These are phyloP conservation scores for Priceomyces medius DNA, from an alignment of 805 yeast genomes.

Conservation along the genomic window DNA sequence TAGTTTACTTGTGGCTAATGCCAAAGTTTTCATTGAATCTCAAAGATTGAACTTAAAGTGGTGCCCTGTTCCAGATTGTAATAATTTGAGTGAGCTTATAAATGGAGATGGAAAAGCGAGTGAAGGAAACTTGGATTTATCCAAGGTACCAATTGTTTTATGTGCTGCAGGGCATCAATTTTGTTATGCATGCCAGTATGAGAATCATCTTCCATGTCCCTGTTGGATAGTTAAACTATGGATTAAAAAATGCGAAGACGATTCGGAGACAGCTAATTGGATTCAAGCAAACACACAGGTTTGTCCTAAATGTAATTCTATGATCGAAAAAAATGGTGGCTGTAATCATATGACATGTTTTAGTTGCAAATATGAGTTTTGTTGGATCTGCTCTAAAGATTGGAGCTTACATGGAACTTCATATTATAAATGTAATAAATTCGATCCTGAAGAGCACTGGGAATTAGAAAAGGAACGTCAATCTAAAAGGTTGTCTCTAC, in stretches of 20 bases:
- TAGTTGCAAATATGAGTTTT: constrained; percentile 75
- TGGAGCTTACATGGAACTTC: constrained; percentile 71
- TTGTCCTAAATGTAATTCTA: constrained; percentile 78
- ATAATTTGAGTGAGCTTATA: constrained; percentile 47
- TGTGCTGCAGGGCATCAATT: constrained; percentile 70
- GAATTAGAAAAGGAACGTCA: constrained; percentile 41
- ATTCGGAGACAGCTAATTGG: constrained; percentile 88
- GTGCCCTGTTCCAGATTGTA: constrained; percentile 88
- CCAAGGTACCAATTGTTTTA: constrained; percentile 60
- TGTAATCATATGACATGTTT: constrained; percentile 95
- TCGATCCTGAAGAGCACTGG: constrained; percentile 36
- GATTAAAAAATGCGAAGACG: constrained; percentile 79
- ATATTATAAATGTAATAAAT: constrained; percentile 68
- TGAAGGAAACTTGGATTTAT: constrained; percentile 7
- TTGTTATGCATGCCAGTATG: constrained; percentile 73
- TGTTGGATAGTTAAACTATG: constrained; percentile 69
- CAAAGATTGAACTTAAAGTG: constrained; percentile 55
- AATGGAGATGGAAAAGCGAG: constrained; percentile 7
- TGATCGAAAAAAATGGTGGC: constrained; percentile 93
- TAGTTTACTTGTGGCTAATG: constrained; percentile 12
- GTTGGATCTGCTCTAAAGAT: constrained; percentile 85
- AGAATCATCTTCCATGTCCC: constrained; percentile 82
- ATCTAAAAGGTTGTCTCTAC: constrained; percentile 48
- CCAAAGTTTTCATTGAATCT: constrained; percentile 49
- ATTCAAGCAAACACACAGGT: constrained; percentile 77